Evolutionary conservation across 129 eudicot species (phyloP), one percentile per base, ranked within the genome.

Genomic region (Kitagawia praeruptora): DNA sequence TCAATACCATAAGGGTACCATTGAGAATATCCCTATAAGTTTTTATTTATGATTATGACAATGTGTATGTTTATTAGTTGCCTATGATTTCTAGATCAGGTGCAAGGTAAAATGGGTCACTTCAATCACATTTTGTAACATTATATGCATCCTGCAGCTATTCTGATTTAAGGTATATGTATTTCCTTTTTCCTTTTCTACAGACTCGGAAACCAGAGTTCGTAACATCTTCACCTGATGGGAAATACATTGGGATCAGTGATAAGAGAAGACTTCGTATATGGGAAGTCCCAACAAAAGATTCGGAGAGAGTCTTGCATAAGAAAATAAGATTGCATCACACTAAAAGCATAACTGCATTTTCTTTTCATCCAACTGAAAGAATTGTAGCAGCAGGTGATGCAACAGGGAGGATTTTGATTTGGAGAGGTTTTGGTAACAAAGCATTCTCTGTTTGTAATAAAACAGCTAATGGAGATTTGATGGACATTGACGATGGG

Each of bases 351-450:
- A 23, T 95, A 76, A 83, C 91, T 9, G 76, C 89, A 48, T 66
- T 95, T 73, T 96, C 98, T 75, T 95, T 95, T 83, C 98, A 95
- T 86, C 98, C 98, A 39, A 90, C 89, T 7, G 87, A 90, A 75
- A 86, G 88, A 80, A 84, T 90, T 80, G 90, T 95, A 61, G 97
- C 96, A 82, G 97, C 97, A 53, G 98, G 98, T 8, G 98, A 95
- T 86, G 88, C 77, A 51, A 92, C 97, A 28, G 97, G 98, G 83
- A 90, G 98, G 82, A 90, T 95, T 78, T 85, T 95, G 76, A 79
- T 95, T 74, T 95, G 97, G 97, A 95, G 97, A 82, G 93, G 91
- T 83, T 87, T 92, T 79, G 97, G 97, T 70, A 80, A 76, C 14
- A 58, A 72, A 80, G 84, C 84, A 39, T 86, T 95, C 63, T 82